phyloP scores from a whole-genome alignment of 108 stramenopile genomes.

The Cylindrotheca closterium region DNA sequence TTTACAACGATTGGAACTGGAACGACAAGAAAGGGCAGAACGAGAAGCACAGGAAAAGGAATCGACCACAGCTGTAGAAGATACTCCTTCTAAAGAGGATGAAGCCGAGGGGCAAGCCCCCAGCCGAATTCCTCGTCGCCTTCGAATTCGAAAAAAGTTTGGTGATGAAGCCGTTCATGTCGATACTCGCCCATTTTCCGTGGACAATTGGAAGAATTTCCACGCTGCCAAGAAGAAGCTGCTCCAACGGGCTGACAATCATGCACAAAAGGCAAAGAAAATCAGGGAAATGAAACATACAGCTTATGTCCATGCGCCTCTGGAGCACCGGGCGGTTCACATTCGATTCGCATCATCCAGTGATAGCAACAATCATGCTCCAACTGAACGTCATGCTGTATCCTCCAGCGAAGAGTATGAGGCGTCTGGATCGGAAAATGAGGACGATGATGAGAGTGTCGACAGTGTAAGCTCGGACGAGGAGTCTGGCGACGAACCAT shows the following conservation, averaged over 20 bases:
- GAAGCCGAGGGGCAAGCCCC: not conserved
- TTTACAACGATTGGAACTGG: constrained; percentile 62
- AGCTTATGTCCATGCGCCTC: not conserved
- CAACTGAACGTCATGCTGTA: constrained; percentile 1
- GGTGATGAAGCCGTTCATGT: constrained; percentile 72
- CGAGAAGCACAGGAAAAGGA: constrained; percentile 1
- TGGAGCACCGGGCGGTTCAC: constrained; percentile 59
- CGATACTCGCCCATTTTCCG: constrained; percentile 56
- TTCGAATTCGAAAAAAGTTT: constrained; percentile 66
- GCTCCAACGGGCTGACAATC: constrained; percentile 17
- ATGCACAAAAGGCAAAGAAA: constrained; percentile 1
- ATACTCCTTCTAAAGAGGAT: not conserved
- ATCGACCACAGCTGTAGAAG: constrained; percentile 4
- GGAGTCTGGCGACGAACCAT: not conserved
- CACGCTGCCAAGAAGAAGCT: constrained; percentile 14
- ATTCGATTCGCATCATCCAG: constrained; percentile 42
- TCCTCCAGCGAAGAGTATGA: not conserved
- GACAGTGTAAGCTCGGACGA: not conserved
- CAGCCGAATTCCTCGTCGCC: constrained; percentile 46
- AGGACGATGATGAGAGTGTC: constrained; percentile 1
- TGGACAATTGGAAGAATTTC: constrained; percentile 34
- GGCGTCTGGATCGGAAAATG: not conserved
- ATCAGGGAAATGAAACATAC: constrained; percentile 1
- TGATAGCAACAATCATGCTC: constrained; percentile 15
- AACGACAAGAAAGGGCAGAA: constrained; percentile 29